Evolutionary conservation across 2,329 filamentous ascomycete genomes (phyloP).

Genomic region (Aspergillus felis): DNA sequence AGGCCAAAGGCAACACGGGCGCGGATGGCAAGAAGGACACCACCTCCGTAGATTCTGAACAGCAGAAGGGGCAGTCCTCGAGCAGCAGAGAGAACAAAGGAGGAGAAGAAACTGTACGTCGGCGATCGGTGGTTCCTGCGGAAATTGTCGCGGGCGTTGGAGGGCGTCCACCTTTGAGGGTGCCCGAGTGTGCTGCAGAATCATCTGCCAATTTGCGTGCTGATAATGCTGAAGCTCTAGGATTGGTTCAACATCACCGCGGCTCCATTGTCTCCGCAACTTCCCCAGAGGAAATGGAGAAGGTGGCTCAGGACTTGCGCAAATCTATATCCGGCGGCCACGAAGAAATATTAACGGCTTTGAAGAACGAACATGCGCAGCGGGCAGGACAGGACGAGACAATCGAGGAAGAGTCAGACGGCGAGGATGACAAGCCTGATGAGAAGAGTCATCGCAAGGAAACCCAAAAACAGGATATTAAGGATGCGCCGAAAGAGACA

Average conservation of each 20-base stretch:
- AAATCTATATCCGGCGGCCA: slow-evolving; percentile 33
- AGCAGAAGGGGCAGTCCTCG: slow-evolving; percentile 13
- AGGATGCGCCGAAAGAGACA: neutral
- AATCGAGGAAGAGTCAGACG: slow-evolving; percentile 21
- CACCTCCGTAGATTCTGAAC: slow-evolving; percentile 13
- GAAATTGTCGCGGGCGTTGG: slow-evolving; percentile 22
- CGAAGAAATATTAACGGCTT: slow-evolving; percentile 22
- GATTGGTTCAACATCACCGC: slow-evolving; percentile 38
- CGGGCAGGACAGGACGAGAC: slow-evolving; percentile 19
- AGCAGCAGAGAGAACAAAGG: slow-evolving; percentile 13
- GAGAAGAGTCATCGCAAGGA: neutral
- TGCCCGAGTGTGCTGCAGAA: slow-evolving; percentile 33
- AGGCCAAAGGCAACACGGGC: slow-evolving; percentile 30
- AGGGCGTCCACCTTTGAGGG: slow-evolving; percentile 27
- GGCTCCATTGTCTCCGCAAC: slow-evolving; percentile 33
- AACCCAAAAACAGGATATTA: neutral
- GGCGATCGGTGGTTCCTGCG: slow-evolving; percentile 26
- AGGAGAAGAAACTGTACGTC: slow-evolving; percentile 18
- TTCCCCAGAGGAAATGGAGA: slow-evolving; percentile 31
- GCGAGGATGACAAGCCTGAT: slow-evolving; percentile 6
- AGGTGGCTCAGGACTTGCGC: slow-evolving; percentile 34
- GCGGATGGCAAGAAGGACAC: slow-evolving; percentile 10
- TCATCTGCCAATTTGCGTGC: slow-evolving; percentile 38
- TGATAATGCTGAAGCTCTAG: slow-evolving; percentile 33
- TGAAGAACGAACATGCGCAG: slow-evolving; percentile 28